Base-by-base conservation (phyloP, 2,329 filamentous ascomycete species). In the Hypocreales sp. region DNA sequence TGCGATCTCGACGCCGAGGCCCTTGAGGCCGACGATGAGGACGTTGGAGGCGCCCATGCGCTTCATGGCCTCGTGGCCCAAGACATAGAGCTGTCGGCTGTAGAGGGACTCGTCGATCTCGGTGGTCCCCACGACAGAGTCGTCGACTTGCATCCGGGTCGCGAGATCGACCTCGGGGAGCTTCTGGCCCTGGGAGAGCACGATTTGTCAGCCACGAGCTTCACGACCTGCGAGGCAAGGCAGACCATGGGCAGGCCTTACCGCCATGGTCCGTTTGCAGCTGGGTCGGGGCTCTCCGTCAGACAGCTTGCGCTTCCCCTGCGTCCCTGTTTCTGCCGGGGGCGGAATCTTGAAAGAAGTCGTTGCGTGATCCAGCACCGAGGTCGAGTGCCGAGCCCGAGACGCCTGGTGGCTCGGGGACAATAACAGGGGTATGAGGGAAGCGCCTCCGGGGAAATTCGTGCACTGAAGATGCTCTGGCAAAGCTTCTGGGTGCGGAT, bases 1-100 rank as follows among this genome's bases (percentile, higher is more conserved):
- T 47, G 90, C 87, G 44, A 98, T 90, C 58, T 98, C 90, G 30
- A 94, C 87, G 61, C 90, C 90, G 22, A 98, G 70, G 27, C 90
- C 90, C 53, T 90, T 87, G 40, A 95, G 63, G 37, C 90, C 90
- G 35, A 87, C 79, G 31, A 98, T 67, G 28, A 98, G 79, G 33
- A 98, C 72, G 48, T 95, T 92, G 30, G 90, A 95, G 35, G 84
- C 81, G 46, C 86, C 73, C 90, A 98, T 98, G 46, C 90, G 84
- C 67, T 92, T 95, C 90, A 98, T 98, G 39, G 90, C 90, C 55
- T 77, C 72, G 44, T 78, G 72, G 37, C 72, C 72, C 27, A 77
- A 53, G 34, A 78, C 74, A 47, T 79, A 79, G 41, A 79, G 73
- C 56, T 79, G 74, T 48, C 74, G 67, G 49, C 73, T 79, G 61